phyloP scores from a whole-genome alignment of 1,284 basidiomycete species.

The Ceratobasidium sp. region DNA sequence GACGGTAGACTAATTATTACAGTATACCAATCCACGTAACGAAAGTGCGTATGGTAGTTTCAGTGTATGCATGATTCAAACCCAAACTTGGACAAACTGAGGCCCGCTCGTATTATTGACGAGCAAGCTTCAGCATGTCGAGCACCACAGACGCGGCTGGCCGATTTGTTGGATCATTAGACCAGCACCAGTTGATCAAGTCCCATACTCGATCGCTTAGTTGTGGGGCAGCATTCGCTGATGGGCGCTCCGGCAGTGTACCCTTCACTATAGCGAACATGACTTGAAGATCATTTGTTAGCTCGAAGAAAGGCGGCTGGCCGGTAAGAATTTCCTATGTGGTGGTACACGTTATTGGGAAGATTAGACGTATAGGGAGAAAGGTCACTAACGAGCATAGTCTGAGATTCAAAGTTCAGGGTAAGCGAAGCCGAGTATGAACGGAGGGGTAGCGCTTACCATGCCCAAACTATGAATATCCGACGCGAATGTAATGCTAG shows the following conservation, averaged over 20 bases:
- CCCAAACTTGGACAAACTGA: too few species aligned
- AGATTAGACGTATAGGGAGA: neutral
- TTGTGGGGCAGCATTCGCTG: slow-evolving; percentile 16
- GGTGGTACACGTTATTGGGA: neutral
- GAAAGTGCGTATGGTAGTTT: too few species aligned
- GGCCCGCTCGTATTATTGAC: too few species aligned
- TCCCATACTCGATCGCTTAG: slow-evolving; percentile 26
- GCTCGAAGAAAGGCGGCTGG: slow-evolving; percentile 21
- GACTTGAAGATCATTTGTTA: slow-evolving; percentile 29
- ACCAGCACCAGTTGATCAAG: slow-evolving; percentile 31
- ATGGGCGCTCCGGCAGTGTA: slow-evolving; percentile 10
- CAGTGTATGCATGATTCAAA: too few species aligned
- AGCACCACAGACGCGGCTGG: neutral
- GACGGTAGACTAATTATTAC: neutral
- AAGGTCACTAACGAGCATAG: neutral
- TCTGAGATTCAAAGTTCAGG: neutral
- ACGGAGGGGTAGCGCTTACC: neutral
- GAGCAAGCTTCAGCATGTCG: neutral
- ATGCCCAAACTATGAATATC: slow-evolving; percentile 30
- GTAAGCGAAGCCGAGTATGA: neutral
- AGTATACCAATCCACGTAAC: too few species aligned
- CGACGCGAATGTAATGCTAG: slow-evolving; percentile 5
- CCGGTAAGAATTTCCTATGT: slow-evolving; percentile 25
- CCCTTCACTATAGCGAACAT: slow-evolving; percentile 24
- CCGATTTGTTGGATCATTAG: neutral